A percentile compares a stretch with the other conserved stretches of the same genome.
These are phyloP conservation scores for Lactarius hatsudake DNA, from an alignment of 768 basidiomycete species.

Conservation along the genomic window DNA sequence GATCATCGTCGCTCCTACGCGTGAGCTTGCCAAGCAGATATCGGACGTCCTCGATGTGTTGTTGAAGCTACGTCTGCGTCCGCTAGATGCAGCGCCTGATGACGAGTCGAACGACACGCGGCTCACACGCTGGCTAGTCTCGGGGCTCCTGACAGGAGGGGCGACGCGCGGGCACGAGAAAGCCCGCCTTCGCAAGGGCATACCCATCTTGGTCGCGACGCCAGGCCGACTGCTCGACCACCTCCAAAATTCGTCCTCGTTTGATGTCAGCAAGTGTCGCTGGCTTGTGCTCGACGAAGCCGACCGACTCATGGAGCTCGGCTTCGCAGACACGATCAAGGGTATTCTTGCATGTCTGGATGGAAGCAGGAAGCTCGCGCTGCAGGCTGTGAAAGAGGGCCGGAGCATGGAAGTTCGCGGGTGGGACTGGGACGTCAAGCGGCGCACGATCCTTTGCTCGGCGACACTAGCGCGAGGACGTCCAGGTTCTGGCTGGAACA, in stretches of 20 bases:
- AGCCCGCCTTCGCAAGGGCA: constrained; percentile 87
- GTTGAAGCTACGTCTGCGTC: constrained; percentile 69
- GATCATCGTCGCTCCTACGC: constrained; percentile 90
- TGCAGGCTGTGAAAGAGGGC: constrained; percentile 62
- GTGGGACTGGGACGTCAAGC: constrained; percentile 76
- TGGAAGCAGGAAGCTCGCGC: constrained; percentile 71
- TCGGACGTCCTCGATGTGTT: constrained; percentile 89
- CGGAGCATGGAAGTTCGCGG: constrained; percentile 72
- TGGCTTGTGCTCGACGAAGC: constrained; percentile 98
- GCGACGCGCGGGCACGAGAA: constrained; percentile 94
- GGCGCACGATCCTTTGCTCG: constrained; percentile 91
- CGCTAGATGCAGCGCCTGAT: constrained; percentile 52
- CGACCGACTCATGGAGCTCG: constrained; percentile 95
- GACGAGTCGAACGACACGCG: constrained; percentile 42
- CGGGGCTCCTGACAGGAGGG: constrained; percentile 92
- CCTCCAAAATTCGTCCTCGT: constrained; percentile 90
- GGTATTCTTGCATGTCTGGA: constrained; percentile 88
- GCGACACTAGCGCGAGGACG: constrained; percentile 95
- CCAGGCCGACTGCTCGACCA: constrained; percentile 96
- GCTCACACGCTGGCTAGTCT: constrained; percentile 89
- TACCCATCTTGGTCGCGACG: constrained; percentile 93
- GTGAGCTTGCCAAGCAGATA: constrained; percentile 95
- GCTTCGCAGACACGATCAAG: constrained; percentile 93
- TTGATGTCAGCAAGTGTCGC: constrained; percentile 89
- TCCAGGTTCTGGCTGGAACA: constrained; percentile 87